Base-by-base conservation (phyloP, 2,329 filamentous ascomycete genomes). In the Hysterium pulicare region DNA sequence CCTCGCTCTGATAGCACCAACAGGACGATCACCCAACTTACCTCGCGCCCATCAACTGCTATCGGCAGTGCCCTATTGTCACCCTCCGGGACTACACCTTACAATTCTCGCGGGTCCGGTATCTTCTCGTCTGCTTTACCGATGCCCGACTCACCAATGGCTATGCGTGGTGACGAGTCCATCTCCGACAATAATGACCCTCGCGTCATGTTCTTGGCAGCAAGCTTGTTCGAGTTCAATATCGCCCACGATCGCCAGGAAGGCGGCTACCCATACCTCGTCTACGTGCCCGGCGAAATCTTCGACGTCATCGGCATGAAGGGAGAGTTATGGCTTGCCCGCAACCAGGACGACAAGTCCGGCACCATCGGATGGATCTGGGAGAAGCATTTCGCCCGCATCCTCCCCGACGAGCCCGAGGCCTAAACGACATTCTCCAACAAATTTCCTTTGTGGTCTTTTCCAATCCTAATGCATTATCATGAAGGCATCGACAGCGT, bases 171-270 rank as follows among this genome's bases (percentile, higher is more conserved):
- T 20, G 54, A 30, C 4, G 50, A 49, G 9, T 59, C 62, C 4
- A 30, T 74, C 64, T 34, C 73, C 72, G 40, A 72, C 30, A 69
- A 71, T 20, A 73, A 78, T 38, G 76, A 81, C 17, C 85, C 84
- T 50, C 86, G 84, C 43, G 81, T 95, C 6, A 73, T 97, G 34
- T 98, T 95, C 76, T 76, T 96, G 15, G 93, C 90, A 11, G 93
- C 91, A 16, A 95, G 88, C 55, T 78, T 97, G 23, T 97, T 95
- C 62, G 90, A 97, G 66, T 98, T 97, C 71, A 94, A 95, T 59
- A 97, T 97, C 60, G 87, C 91, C 60, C 88, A 87, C 19, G 87
- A 90, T 20, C 88, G 95, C 55, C 83, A 87, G 44, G 93, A 97
- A 70, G 91, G 87, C 46, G 93, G 93, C 19, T 97, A 95, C 68